These are phyloP conservation scores for Erucastrum elatum DNA, from an alignment of 345 rosid species.

Conservation along the genomic window DNA sequence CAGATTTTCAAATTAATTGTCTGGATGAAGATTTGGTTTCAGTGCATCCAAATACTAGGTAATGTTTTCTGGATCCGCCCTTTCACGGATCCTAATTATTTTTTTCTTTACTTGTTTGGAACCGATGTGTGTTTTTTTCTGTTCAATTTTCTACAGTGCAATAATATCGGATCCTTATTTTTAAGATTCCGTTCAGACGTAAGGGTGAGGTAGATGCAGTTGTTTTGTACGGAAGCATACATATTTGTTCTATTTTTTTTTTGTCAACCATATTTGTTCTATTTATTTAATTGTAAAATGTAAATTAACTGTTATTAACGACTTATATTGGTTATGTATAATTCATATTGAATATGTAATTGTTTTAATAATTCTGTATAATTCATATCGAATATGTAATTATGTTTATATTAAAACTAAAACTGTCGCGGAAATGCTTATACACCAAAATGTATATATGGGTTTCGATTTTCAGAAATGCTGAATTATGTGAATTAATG, in stretches of 20 bases:
- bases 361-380: neutral
- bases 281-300: neutral
- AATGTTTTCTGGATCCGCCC: neutral
- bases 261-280: conserved; percentile 9
- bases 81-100: neutral
- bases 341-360: too few relatives aligned
- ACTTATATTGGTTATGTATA: too few relatives aligned
- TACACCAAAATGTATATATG: too few relatives aligned
- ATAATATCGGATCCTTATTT: conserved; percentile 5
- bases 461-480: too few relatives aligned
- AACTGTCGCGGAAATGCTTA: too few relatives aligned
- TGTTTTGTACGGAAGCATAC: conserved; percentile 31
- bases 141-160: neutral
- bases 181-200: conserved; percentile 41
- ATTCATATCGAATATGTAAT: neutral
- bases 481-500: too few relatives aligned
- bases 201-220: conserved; percentile 8
- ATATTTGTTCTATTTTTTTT: neutral
- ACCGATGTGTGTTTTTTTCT: neutral
- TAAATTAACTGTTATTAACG: too few relatives aligned
- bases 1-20: neutral
- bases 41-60: neutral
- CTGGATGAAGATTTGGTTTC: neutral
- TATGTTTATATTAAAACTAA: neutral
- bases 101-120: neutral